These are phyloP conservation scores for Candida maltosa DNA, from an alignment of 805 yeast species.

Conservation along the genomic window DNA sequence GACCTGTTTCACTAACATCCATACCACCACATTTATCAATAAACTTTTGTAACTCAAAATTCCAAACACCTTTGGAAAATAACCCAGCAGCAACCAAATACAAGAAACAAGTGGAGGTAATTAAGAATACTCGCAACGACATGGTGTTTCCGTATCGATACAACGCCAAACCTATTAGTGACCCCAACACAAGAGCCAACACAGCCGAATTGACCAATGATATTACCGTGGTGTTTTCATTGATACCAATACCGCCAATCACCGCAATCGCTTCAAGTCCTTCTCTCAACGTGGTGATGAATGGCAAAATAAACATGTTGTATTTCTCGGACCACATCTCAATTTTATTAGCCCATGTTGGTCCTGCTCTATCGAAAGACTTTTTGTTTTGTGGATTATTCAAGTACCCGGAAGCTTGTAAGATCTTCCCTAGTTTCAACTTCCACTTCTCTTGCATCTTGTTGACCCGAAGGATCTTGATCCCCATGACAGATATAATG, in stretches of 20 bases:
- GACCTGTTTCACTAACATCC: constrained; percentile 43
- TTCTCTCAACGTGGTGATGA: constrained; percentile 38
- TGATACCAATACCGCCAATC: constrained; percentile 40
- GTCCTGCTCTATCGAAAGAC: constrained; percentile 1
- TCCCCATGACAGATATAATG: constrained; percentile 45
- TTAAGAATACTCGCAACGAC: constrained; percentile 40
- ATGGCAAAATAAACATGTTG: constrained; percentile 31
- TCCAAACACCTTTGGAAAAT: constrained; percentile 43
- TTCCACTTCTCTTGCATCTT: constrained; percentile 46
- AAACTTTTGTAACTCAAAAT: constrained; percentile 37
- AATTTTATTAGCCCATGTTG: constrained; percentile 8
- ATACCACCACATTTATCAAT: constrained; percentile 38
- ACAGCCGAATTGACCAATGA: constrained; percentile 30
- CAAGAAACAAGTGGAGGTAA: constrained; percentile 37
- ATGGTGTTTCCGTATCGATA: constrained; percentile 40
- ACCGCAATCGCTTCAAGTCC: constrained; percentile 44
- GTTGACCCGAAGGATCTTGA: constrained; percentile 40
- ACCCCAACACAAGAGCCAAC: constrained; percentile 27
- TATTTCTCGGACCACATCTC: constrained; percentile 25
- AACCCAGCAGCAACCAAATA: constrained; percentile 44
- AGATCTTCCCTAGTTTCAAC: constrained; percentile 28
- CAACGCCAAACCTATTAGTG: constrained; percentile 29
- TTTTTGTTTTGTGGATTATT: constrained; percentile 8
- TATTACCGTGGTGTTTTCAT: constrained; percentile 28
- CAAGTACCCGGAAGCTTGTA: constrained; percentile 21